Conservation (phyloP, 2,329 filamentous ascomycete species). For the Onygenales sp. region DNA sequence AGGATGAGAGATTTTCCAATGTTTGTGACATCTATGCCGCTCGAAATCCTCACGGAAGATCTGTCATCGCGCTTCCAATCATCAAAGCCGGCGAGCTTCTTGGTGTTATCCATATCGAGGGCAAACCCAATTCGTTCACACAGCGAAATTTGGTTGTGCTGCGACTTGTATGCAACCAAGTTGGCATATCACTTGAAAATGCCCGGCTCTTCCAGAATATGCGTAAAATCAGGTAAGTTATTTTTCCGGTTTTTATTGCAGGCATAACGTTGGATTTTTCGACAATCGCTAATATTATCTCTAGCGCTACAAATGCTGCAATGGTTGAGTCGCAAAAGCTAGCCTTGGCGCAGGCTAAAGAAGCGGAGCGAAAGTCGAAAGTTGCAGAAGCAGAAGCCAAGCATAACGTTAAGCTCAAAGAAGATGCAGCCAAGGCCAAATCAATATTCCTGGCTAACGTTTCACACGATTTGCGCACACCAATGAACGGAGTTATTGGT, state of each 20-base stretch:
- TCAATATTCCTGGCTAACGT: constrained; percentile 97
- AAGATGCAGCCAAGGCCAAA: constrained; percentile 63
- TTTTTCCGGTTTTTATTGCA: not conserved
- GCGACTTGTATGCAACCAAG: constrained; percentile 53
- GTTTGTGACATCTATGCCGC: constrained; percentile 48
- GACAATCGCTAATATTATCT: constrained; percentile 3
- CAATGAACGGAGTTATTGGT: constrained; percentile 88
- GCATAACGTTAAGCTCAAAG: constrained; percentile 56
- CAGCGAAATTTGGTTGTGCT: constrained; percentile 46
- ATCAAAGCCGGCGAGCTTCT: constrained; percentile 50
- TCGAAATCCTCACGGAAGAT: constrained; percentile 47
- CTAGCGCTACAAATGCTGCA: constrained; percentile 49
- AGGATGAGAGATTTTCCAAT: constrained; percentile 57
- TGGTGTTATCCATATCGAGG: constrained; percentile 53
- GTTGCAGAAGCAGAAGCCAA: constrained; percentile 55
- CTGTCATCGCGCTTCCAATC: constrained; percentile 55
- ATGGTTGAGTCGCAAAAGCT: constrained; percentile 59
- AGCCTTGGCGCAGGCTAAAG: constrained; percentile 51
- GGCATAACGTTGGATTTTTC: not conserved
- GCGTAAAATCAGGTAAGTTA: constrained; percentile 42
- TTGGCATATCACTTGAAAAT: constrained; percentile 55
- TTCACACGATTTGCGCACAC: constrained; percentile 77
- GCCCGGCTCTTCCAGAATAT: constrained; percentile 53
- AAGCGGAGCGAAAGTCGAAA: constrained; percentile 56
- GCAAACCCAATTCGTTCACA: constrained; percentile 55